These are phyloP conservation scores for Narthecium ossifragum DNA, from an alignment of 106 monocot species.

Conservation along the genomic window DNA sequence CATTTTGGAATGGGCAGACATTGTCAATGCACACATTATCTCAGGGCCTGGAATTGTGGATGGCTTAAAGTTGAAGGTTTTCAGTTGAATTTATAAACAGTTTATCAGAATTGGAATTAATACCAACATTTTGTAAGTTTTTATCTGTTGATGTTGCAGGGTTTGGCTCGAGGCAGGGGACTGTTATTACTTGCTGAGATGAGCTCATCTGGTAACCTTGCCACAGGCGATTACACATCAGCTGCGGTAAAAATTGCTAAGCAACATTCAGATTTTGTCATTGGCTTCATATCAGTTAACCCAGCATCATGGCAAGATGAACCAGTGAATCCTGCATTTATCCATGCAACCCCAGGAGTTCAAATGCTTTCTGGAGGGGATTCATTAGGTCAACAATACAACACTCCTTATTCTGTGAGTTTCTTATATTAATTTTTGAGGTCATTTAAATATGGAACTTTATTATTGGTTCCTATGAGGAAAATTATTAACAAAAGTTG, in stretches of 20 bases:
- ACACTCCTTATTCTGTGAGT: slow-evolving; percentile 95
- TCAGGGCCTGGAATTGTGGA: slow-evolving; percentile 97
- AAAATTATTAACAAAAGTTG: too few relatives aligned
- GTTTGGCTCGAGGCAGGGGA: slow-evolving; percentile 68
- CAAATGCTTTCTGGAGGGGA: slow-evolving; percentile 94
- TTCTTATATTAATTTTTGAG: not conserved
- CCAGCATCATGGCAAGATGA: slow-evolving; percentile 79
- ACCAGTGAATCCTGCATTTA: slow-evolving; percentile 57
- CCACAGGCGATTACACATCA: slow-evolving; percentile 89
- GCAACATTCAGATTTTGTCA: slow-evolving; percentile 95
- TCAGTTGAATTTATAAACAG: not conserved
- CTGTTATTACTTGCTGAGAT: slow-evolving; percentile 91
- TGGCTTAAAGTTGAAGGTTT: slow-evolving; percentile 92
- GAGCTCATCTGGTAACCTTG: slow-evolving; percentile 95
- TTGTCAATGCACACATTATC: slow-evolving; percentile 93
- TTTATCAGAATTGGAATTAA: not conserved
- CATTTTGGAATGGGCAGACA: slow-evolving; percentile 99
- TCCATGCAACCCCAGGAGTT: slow-evolving; percentile 98
- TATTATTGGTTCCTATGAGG: too few relatives aligned
- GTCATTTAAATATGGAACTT: not conserved
- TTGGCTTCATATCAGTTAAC: slow-evolving; percentile 97
- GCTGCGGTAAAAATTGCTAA: slow-evolving; percentile 94
- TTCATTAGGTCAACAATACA: slow-evolving; percentile 91
- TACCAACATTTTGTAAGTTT: not conserved
- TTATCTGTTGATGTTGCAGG: slow-evolving; percentile 30